Evolutionary conservation across 1,284 basidiomycete genomes (phyloP), one percentile per base, ranked within the genome.

Genomic region (Ceratobasidium sp.): DNA sequence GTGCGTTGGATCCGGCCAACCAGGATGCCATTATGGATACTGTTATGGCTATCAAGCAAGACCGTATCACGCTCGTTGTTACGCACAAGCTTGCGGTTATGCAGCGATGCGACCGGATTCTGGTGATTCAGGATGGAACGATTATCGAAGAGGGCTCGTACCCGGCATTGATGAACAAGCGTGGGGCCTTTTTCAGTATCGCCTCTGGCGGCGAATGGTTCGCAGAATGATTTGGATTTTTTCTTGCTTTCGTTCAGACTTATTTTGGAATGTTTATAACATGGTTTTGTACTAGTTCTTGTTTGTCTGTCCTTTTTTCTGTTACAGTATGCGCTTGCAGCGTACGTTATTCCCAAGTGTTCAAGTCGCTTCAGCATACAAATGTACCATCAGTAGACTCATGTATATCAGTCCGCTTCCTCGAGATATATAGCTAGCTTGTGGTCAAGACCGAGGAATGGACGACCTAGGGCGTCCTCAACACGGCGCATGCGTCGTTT

Each of bases 81-180:
- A 98, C 97, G 26, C 97, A 99, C 86, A 97, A 97, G 83, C 83
- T 95, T 60, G 89, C 92, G 76, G 91, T 96, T 63, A 99, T 99
- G 97, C 89, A 87, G 82, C 90, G 92, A 87, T 98, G 97, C 85
- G 95, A 98, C 83, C 88, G 95, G 49, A 90, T 99, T 69, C 80
- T 98, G 26, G 93, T 98, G 53, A 83, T 99, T 11, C 87, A 91
- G 17, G 90, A 92, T 20, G 96, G 97, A 4, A 83, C 82, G 67
- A 88, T 98, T 23, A 92, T 87, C 11, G 95, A 98, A 85, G 85
- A 94, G 79, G 96, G 96, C 20, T 87, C 87, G 60, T 98, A 89
- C 81, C 90, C 93, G 23, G 85, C 90, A 79, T 87, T 98, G 54
- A 86, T 94, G 80, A 86, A 86, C 75, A 85, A 85, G 76, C 89